A percentile compares a stretch with the other conserved stretches of the same genome.
Conservation (phyloP, 495 filamentous ascomycete species). For the Trypethelium eluteriae region DNA sequence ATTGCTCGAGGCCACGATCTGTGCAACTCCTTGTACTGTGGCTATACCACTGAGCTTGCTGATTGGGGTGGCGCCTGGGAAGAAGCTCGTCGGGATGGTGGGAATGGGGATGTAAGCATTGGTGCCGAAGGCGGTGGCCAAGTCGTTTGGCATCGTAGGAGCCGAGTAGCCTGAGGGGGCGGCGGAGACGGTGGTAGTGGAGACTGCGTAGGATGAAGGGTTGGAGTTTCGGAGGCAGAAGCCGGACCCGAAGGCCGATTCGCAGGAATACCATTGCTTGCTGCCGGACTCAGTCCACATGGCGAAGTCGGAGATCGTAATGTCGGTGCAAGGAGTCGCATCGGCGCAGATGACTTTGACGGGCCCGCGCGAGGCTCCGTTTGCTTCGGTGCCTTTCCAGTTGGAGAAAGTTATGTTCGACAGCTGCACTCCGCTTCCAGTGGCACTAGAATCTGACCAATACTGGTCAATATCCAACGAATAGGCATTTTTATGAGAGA, state of each 20-base stretch:
- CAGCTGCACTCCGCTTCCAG: slow-evolving; percentile 42
- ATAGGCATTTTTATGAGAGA: slow-evolving; percentile 47
- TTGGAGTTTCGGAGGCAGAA: slow-evolving; percentile 38
- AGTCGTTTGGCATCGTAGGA: slow-evolving; percentile 43
- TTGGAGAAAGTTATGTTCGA: slow-evolving; percentile 47
- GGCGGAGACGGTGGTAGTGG: slow-evolving; percentile 32
- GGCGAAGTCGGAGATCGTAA: slow-evolving; percentile 47
- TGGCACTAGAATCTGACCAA: slow-evolving; percentile 35
- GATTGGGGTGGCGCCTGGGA: slow-evolving; percentile 34
- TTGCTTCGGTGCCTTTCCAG: slow-evolving; percentile 49
- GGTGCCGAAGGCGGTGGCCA: slow-evolving; percentile 34
- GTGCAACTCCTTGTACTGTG: not conserved
- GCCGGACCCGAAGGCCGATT: slow-evolving; percentile 45
- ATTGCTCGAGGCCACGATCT: not conserved
- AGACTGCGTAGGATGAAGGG: slow-evolving; percentile 33
- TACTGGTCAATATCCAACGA: slow-evolving; percentile 49
- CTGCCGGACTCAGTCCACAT: slow-evolving; percentile 53
- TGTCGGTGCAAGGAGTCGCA: slow-evolving; percentile 45
- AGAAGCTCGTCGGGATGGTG: slow-evolving; percentile 48
- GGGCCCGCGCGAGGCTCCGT: slow-evolving; percentile 45
- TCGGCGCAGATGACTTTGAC: slow-evolving; percentile 43
- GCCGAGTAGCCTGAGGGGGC: slow-evolving; percentile 44
- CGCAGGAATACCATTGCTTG: slow-evolving; percentile 41
- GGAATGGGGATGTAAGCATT: slow-evolving; percentile 44
- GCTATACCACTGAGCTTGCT: not conserved